Conservation (phyloP, 768 basidiomycete species). For the Hygrocybe punicea region DNA sequence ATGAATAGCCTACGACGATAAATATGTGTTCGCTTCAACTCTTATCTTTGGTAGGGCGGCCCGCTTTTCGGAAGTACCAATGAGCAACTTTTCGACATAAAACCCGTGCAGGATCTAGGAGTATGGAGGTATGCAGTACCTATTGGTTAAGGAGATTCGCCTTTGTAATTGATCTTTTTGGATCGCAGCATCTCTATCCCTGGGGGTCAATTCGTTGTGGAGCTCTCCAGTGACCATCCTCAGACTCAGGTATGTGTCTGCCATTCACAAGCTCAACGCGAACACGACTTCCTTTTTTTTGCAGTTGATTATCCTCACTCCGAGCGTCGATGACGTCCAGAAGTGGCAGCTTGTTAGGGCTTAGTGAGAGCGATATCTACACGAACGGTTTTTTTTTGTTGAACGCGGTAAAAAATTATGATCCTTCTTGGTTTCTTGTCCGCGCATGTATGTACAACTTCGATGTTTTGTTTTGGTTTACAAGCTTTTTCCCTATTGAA, state of each 20-base stretch:
- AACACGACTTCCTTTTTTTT: not conserved
- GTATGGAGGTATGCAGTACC: not conserved
- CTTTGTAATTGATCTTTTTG: not conserved
- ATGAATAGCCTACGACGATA: not conserved
- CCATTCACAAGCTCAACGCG: not conserved
- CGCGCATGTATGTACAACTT: too few relatives aligned
- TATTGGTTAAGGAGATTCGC: not conserved
- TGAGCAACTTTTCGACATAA: not conserved
- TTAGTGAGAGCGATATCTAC: not conserved
- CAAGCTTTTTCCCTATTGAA: too few relatives aligned
- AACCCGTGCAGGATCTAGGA: not conserved
- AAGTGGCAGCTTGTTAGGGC: conserved; percentile 2
- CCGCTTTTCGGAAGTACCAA: not conserved
- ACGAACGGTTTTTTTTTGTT: too few relatives aligned
- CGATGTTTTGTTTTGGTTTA: too few relatives aligned
- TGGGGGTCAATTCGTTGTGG: not conserved
- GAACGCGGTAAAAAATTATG: too few relatives aligned
- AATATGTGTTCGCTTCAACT: not conserved
- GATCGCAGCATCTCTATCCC: not conserved
- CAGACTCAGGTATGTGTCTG: not conserved
- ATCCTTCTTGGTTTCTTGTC: too few relatives aligned
- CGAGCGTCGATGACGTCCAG: not conserved
- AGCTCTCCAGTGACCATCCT: not conserved
- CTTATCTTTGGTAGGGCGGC: not conserved
- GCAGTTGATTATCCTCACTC: not conserved